Evolutionary conservation across 345 rosid species (phyloP), one percentile per base, ranked within the genome.

Genomic region (Salix viminalis): DNA sequence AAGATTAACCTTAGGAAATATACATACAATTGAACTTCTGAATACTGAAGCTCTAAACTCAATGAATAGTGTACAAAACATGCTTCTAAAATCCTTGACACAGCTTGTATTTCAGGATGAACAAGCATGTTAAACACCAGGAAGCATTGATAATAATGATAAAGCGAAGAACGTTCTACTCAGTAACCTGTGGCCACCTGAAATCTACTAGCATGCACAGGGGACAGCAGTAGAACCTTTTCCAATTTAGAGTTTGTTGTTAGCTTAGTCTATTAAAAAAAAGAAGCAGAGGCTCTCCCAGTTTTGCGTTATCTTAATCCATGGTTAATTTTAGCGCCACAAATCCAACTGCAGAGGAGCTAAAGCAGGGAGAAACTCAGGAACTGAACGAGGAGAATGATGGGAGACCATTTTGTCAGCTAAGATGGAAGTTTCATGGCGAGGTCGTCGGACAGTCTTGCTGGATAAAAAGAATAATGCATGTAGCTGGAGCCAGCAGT

Each of bases 401-500:
- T 75, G 83, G 30, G 87, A 54, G 60, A 79, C 64, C 60, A 50
- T 77, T 23, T 26, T 76, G 37, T 2, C 42, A 23, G 65, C 80
- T 74, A 95, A 61, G 76, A 90, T 78, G 72, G 88, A 77, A 83
- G 80, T 82, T 75, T 86, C 83, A 76, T 68, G 75, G 37, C 76
- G 85, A 67, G 71, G 78, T 79, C 79, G 78, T 82, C 83, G 79
- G 69, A 83, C 78, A 67, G 54, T 79, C 88, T 89, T 87, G 79
- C 90, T 83, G 93, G 85, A 79, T 86, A 87, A 81, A 87, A 87
- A 80, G 87, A 86, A 83, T 81, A 79, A 81, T 72, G 83, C 80
- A 73, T 81, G 79, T 84, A 80, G 87, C 88, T 86, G 82, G 79
- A 81, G 65, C 76, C 71, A 42, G 77, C 71, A 78, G 76, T 79